phyloP scores from a whole-genome alignment of 768 basidiomycete genomes.

The Termitomyces sp. region DNA sequence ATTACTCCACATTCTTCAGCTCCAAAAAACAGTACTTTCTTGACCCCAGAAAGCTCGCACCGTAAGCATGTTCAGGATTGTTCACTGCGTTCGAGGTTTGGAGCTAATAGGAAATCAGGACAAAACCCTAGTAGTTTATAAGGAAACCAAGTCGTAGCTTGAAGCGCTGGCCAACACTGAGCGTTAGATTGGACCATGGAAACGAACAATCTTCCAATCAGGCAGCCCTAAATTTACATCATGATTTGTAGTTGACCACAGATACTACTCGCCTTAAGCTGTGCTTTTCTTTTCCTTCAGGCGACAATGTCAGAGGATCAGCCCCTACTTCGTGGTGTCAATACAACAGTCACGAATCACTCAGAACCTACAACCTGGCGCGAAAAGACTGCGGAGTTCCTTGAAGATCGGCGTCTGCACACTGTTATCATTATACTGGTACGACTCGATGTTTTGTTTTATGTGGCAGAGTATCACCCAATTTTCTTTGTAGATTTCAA shows the following conservation, averaged over 20 bases:
- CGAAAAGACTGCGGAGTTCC: constrained; percentile 33
- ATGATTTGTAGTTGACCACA: background rate
- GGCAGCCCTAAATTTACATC: background rate
- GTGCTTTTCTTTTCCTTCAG: background rate
- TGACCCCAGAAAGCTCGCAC: background rate
- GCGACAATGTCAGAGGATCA: constrained; percentile 39
- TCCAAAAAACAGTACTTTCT: no score
- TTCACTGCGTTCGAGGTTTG: background rate
- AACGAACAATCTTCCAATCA: background rate
- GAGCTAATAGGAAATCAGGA: no score
- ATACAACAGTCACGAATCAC: constrained; percentile 1
- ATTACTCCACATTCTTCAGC: no score
- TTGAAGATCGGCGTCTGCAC: constrained; percentile 53
- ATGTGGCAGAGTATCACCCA: background rate
- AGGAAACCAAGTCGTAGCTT: background rate
- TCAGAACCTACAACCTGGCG: constrained; percentile 17
- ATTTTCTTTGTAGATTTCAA: constrained; percentile 35
- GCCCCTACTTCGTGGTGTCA: constrained; percentile 32
- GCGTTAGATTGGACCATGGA: background rate
- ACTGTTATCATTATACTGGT: constrained; percentile 53
- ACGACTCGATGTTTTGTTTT: constrained; percentile 14
- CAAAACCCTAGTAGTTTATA: no score
- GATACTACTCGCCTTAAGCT: background rate
- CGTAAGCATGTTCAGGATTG: background rate
- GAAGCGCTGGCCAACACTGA: background rate